Conservation (phyloP, 352 stramenopile species). For the Phytophthora boehmeriae region DNA sequence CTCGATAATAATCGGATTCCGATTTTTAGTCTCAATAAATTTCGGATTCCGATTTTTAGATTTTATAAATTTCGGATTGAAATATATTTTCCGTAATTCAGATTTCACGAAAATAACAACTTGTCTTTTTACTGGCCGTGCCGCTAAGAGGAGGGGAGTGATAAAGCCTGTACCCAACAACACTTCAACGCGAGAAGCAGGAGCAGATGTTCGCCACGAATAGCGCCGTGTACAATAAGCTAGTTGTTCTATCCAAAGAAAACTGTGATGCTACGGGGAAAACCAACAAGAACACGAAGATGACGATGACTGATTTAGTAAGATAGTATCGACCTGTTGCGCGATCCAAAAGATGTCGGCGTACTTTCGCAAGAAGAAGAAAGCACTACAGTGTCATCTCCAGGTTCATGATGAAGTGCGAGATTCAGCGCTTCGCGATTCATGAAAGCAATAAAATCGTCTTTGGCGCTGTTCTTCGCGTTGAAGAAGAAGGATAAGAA, state of each 20-base stretch:
- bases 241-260: conserved; percentile 12
- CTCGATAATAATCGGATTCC: too few species aligned
- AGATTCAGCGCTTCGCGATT: conserved; percentile 16
- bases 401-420: conserved; percentile 11
- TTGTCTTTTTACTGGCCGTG: too few species aligned
- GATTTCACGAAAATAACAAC: too few species aligned
- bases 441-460: conserved; percentile 17
- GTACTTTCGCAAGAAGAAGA: conserved; percentile 23
- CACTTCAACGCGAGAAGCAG: neutral
- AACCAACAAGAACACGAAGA: neutral
- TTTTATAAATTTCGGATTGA: too few species aligned
- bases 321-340: conserved; percentile 14
- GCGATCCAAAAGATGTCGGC: conserved; percentile 6
- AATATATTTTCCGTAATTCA: too few species aligned
- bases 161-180: too few species aligned
- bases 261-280: conserved; percentile 6
- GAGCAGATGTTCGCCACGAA: conserved; percentile 22
- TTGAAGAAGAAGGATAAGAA: conserved; percentile 11
- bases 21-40: too few species aligned
- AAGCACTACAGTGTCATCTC: neutral
- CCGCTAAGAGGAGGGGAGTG: too few species aligned
- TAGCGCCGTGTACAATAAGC: conserved; percentile 27
- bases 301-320: neutral
- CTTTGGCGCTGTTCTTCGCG: conserved; percentile 1
- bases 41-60: too few species aligned